phyloP scores from a whole-genome alignment of 1,284 basidiomycete genomes.

The Stereum hirsutum region DNA sequence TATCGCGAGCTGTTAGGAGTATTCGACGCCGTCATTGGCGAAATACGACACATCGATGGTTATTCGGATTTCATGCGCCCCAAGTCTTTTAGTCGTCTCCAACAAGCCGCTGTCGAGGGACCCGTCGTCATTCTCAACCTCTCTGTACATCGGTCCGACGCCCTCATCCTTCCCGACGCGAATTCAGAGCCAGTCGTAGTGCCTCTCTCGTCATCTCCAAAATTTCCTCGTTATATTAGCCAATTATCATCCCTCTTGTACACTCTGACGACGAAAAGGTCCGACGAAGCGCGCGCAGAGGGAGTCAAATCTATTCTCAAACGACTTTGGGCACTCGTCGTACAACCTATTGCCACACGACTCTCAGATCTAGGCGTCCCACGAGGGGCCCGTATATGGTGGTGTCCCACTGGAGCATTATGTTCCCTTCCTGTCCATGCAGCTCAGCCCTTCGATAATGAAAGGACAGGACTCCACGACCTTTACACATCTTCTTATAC shows the following conservation, averaged over 20 bases:
- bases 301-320: slow-evolving; percentile 14
- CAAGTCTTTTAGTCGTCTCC: slow-evolving; percentile 17
- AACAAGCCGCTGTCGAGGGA: slow-evolving; percentile 20
- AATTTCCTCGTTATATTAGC: too few relatives aligned
- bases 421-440: slow-evolving; percentile 30
- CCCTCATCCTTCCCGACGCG: slow-evolving; percentile 15
- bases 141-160: slow-evolving; percentile 17
- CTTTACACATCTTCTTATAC: slow-evolving; percentile 29
- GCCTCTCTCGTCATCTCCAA: not conserved
- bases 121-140: slow-evolving; percentile 27
- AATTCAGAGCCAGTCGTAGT: not conserved
- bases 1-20: slow-evolving; percentile 15
- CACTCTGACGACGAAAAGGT: too few relatives aligned
- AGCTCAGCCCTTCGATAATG: slow-evolving; percentile 18
- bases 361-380: slow-evolving; percentile 11
- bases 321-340: slow-evolving; percentile 24
- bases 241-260: too few relatives aligned
- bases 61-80: slow-evolving; percentile 17
- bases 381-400: slow-evolving; percentile 28
- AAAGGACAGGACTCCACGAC: slow-evolving; percentile 15
- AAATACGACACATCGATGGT: slow-evolving; percentile 18
- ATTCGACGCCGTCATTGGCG: slow-evolving; percentile 14
- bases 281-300: not conserved
- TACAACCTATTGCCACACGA: slow-evolving; percentile 19
- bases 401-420: slow-evolving; percentile 29